phyloP scores from a whole-genome alignment of 768 basidiomycete genomes.

The Suillus americanus region DNA sequence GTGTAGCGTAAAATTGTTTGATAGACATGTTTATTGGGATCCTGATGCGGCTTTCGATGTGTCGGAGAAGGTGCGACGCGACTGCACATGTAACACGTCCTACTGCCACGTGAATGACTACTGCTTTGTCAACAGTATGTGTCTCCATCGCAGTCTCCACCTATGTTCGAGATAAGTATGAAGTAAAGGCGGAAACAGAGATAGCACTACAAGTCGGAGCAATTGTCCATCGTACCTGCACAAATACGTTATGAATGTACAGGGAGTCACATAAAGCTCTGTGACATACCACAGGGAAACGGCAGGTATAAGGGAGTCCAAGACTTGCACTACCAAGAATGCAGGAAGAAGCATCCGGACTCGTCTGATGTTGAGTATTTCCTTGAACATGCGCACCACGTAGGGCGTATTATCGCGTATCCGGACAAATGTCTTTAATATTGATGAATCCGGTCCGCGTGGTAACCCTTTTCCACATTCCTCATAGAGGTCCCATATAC shows the following conservation, averaged over 20 bases:
- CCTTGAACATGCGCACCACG: conserved; percentile 65
- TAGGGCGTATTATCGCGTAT: conserved; percentile 52
- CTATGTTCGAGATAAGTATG: conserved; percentile 31
- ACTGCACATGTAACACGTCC: conserved; percentile 56
- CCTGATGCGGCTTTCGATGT: conserved; percentile 39
- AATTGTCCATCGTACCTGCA: conserved; percentile 67
- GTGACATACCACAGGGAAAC: conserved; percentile 54
- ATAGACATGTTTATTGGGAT: conserved; percentile 57
- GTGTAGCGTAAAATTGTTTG: conserved; percentile 58
- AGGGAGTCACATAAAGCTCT: neutral
- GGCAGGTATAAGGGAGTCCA: conserved; percentile 57
- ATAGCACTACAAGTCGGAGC: conserved; percentile 52
- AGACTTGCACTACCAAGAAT: conserved; percentile 46
- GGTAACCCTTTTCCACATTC: conserved; percentile 42
- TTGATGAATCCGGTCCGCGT: conserved; percentile 40
- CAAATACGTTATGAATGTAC: neutral
- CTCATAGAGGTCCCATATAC: conserved; percentile 80
- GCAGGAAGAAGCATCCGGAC: conserved; percentile 49
- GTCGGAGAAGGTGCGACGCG: conserved; percentile 41
- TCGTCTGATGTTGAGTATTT: conserved; percentile 51
- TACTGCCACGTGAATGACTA: conserved; percentile 53
- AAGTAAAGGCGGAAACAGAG: conserved; percentile 5
- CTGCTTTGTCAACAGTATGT: conserved; percentile 53
- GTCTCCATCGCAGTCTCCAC: conserved; percentile 67
- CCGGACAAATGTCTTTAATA: conserved; percentile 45